phyloP scores from a whole-genome alignment of 2,329 filamentous ascomycete genomes.

The Pseudopyricularia cyperi region DNA sequence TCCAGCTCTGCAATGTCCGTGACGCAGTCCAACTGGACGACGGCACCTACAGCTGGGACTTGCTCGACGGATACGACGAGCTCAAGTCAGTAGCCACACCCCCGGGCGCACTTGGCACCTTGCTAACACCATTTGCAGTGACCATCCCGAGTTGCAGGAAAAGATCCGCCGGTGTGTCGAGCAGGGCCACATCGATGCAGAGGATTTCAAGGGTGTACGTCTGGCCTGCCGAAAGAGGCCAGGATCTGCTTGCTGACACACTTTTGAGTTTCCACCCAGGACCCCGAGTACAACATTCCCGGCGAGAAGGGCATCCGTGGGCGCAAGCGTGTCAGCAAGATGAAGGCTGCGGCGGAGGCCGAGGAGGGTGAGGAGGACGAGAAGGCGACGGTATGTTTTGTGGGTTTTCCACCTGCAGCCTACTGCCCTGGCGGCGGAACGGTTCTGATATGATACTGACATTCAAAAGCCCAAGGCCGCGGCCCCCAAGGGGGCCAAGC shows the following conservation, averaged over 20 bases:
- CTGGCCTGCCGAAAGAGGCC: background rate
- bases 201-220: conserved; percentile 82
- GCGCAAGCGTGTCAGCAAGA: conserved; percentile 17
- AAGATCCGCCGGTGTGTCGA: conserved; percentile 62
- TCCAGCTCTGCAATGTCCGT: conserved; percentile 53
- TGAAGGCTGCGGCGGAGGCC: conserved; percentile 5
- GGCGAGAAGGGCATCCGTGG: conserved; percentile 52
- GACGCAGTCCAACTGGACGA: conserved; percentile 33
- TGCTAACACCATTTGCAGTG: conserved; percentile 13
- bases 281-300: conserved; percentile 59
- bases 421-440: too few relatives aligned
- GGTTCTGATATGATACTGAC: conserved; percentile 5
- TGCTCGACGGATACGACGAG: conserved; percentile 73
- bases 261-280: conserved; percentile 33
- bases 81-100: conserved; percentile 30
- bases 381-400: conserved; percentile 6
- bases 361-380: conserved; percentile 16
- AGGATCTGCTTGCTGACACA: too few relatives aligned
- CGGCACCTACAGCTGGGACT: conserved; percentile 44
- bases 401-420: background rate
- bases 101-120: background rate
- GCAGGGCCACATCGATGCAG: conserved; percentile 69
- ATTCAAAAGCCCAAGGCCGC: conserved; percentile 9
- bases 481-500: conserved; percentile 21
- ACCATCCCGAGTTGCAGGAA: conserved; percentile 48